These are phyloP conservation scores for Lizonia empirigonia DNA, from an alignment of 2,329 filamentous ascomycete genomes.

Conservation along the genomic window DNA sequence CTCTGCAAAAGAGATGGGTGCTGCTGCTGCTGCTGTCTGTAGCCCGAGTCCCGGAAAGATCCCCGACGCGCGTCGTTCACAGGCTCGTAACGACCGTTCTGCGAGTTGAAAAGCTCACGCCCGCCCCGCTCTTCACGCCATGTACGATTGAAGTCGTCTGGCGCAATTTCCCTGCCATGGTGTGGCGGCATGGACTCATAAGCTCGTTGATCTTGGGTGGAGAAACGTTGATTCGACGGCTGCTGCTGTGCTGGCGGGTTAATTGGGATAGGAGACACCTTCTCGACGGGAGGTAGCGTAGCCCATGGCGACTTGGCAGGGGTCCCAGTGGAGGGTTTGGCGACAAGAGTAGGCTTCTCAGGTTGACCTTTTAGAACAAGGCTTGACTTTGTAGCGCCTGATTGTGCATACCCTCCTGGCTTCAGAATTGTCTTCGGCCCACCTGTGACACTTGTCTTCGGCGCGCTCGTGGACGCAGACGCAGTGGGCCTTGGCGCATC, in stretches of 20 bases:
- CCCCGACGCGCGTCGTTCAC: slow-evolving; percentile 74
- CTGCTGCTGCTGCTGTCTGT: slow-evolving; percentile 74
- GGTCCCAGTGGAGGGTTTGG: slow-evolving; percentile 71
- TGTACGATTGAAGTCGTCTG: slow-evolving; percentile 88
- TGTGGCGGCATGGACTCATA: slow-evolving; percentile 61
- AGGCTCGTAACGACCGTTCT: slow-evolving; percentile 90
- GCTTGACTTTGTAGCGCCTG: slow-evolving; percentile 53
- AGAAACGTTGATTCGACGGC: slow-evolving; percentile 53
- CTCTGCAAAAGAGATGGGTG: slow-evolving; percentile 77
- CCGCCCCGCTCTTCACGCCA: slow-evolving; percentile 76
- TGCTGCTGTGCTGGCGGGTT: slow-evolving; percentile 58
- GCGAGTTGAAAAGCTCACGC: slow-evolving; percentile 90
- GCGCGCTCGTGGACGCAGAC: slow-evolving; percentile 33
- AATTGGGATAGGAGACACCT: slow-evolving; percentile 70
- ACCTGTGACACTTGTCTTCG: slow-evolving; percentile 44
- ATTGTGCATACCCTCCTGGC: slow-evolving; percentile 49
- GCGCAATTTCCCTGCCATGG: slow-evolving; percentile 80
- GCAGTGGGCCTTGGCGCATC: slow-evolving; percentile 49
- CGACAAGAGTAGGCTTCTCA: slow-evolving; percentile 74
- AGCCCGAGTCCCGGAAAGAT: slow-evolving; percentile 70
- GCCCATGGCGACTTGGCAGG: slow-evolving; percentile 94
- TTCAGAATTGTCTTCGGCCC: slow-evolving; percentile 57
- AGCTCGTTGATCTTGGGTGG: slow-evolving; percentile 61
- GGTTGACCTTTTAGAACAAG: slow-evolving; percentile 69
- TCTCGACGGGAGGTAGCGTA: slow-evolving; percentile 81